phyloP scores from a whole-genome alignment of 306 rosid species.

The Cotoneaster glaucophyllus region DNA sequence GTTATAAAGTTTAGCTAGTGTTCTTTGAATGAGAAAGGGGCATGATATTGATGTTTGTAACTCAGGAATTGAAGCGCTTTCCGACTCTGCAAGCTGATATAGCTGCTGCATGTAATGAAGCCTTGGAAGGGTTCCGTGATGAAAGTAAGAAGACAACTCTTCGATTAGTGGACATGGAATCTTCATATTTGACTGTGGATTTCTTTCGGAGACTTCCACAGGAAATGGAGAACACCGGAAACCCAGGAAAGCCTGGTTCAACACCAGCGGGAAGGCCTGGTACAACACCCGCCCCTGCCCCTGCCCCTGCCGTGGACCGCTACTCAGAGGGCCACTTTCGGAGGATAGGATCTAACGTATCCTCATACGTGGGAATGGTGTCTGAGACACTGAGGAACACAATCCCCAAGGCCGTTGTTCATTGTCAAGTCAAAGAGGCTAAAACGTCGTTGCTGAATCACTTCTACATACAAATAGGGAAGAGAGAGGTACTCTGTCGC shows the following conservation, averaged over 20 bases:
- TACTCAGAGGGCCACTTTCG: conserved; percentile 78
- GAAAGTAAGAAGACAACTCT: conserved; percentile 76
- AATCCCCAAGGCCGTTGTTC: conserved; percentile 93
- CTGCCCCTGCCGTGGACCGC: conserved; percentile 46
- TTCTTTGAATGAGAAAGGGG: not conserved
- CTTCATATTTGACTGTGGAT: conserved; percentile 94
- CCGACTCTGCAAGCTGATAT: conserved; percentile 82
- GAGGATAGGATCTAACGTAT: conserved; percentile 83
- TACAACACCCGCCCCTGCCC: not conserved
- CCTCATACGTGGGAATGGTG: conserved; percentile 82
- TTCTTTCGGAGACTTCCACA: conserved; percentile 91
- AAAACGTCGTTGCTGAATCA: conserved; percentile 66
- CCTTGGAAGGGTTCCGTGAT: conserved; percentile 85
- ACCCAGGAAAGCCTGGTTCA: conserved; percentile 5
- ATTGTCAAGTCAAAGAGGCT: conserved; percentile 90
- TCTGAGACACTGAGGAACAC: conserved; percentile 77
- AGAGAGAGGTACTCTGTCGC: conserved; percentile 65
- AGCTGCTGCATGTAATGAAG: conserved; percentile 69
- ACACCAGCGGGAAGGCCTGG: conserved; percentile 1
- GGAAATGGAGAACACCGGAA: conserved; percentile 68
- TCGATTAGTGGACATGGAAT: conserved; percentile 93
- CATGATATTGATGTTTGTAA: conserved; percentile 17
- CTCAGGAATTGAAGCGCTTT: conserved; percentile 78
- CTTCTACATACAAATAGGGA: conserved; percentile 76
- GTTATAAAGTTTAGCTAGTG: not conserved